Conservation (phyloP, 768 basidiomycete genomes). For the Favolaschia claudopus region DNA sequence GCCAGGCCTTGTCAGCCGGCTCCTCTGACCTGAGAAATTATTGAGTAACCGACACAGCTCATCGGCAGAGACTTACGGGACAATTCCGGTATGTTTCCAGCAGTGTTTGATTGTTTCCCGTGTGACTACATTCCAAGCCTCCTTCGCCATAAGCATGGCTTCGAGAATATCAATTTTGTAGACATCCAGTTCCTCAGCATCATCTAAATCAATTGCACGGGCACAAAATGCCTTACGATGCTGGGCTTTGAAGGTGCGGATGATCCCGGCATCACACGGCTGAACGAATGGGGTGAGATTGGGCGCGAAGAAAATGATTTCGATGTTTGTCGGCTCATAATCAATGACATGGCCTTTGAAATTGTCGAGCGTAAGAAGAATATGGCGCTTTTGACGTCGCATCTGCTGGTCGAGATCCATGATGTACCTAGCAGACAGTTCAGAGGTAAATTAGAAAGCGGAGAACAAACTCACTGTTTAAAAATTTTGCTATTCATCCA, state of each 20-base stretch:
- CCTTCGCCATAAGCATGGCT: constrained; percentile 40
- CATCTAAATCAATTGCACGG: constrained; percentile 38
- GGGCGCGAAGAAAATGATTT: constrained; percentile 37
- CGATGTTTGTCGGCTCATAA: constrained; percentile 38
- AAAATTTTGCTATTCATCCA: constrained; percentile 48
- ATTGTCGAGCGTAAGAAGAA: constrained; percentile 40
- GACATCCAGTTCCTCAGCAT: constrained; percentile 38
- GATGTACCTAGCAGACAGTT: too few species aligned
- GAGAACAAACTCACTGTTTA: constrained; percentile 41
- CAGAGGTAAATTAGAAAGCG: too few species aligned
- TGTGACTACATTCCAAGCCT: constrained; percentile 40
- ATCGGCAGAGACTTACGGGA: too few species aligned
- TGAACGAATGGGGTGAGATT: constrained; percentile 48
- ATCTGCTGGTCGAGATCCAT: constrained; percentile 34
- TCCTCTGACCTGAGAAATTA: too few species aligned
- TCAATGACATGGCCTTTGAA: constrained; percentile 39
- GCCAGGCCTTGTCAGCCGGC: not conserved
- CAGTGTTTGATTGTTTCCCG: constrained; percentile 39
- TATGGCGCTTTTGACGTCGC: constrained; percentile 25
- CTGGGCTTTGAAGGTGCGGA: constrained; percentile 44
- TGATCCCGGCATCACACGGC: constrained; percentile 44
- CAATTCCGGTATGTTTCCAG: too few species aligned
- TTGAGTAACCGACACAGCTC: too few species aligned
- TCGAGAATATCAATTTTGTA: constrained; percentile 46
- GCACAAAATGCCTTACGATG: constrained; percentile 37